Evolutionary conservation across 1,284 basidiomycete genomes (phyloP).

Genomic region (Cryptococcus jaspeensis): DNA sequence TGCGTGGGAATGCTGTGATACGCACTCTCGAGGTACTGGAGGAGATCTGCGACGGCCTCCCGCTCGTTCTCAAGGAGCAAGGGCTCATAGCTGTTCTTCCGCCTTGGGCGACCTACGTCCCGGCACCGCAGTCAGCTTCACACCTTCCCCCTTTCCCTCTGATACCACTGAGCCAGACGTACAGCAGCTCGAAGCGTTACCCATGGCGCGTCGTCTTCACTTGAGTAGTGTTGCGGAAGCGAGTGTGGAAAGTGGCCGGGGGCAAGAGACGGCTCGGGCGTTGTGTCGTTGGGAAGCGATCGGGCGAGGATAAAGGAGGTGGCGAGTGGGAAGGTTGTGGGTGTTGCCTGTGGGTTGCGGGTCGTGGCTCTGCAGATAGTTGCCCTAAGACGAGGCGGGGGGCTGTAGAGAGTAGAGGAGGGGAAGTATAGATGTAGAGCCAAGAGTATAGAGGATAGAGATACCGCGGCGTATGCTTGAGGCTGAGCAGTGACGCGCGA

Average conservation of each 20-base stretch:
- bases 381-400: too few species aligned
- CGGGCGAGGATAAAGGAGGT: background rate
- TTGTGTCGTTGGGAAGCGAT: background rate
- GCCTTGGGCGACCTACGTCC: conserved; percentile 37
- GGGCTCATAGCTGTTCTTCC: conserved; percentile 78
- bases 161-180: conserved; percentile 1
- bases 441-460: too few species aligned
- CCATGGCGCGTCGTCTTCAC: conserved; percentile 26
- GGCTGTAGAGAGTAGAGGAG: too few species aligned
- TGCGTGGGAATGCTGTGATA: conserved; percentile 13
- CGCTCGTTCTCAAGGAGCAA: conserved; percentile 95
- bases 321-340: conserved; percentile 8
- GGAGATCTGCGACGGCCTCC: conserved; percentile 94
- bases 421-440: too few species aligned
- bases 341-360: background rate
- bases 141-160: background rate
- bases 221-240: background rate
- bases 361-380: background rate
- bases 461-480: too few species aligned
- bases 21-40: conserved; percentile 97
- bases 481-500: too few species aligned
- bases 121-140: background rate
- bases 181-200: conserved; percentile 42
- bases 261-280: background rate
- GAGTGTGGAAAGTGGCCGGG: background rate